These are phyloP conservation scores for Starmerella stigmatis DNA, from an alignment of 805 yeast genomes.

Conservation along the genomic window DNA sequence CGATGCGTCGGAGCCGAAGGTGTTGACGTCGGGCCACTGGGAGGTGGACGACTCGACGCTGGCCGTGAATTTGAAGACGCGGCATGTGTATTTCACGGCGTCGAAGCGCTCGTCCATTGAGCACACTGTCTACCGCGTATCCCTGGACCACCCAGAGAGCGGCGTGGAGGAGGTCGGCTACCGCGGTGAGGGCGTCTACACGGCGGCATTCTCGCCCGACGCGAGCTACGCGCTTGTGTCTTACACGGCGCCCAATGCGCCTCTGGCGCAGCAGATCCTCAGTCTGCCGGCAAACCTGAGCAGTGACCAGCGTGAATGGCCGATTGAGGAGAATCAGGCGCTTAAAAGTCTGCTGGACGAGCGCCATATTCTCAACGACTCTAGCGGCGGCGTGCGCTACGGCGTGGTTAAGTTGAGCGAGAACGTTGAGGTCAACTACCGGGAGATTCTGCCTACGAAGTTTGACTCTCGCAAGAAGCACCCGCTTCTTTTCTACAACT, in stretches of 20 bases:
- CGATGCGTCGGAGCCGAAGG: conserved; percentile 39
- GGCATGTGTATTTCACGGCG: conserved; percentile 53
- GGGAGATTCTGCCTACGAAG: conserved; percentile 66
- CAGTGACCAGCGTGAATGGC: conserved; percentile 29
- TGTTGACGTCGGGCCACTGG: conserved; percentile 74
- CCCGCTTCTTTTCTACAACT: conserved; percentile 80
- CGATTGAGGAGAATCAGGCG: conserved; percentile 27
- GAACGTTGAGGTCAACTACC: conserved; percentile 40
- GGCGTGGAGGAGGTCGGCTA: conserved; percentile 42
- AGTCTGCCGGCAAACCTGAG: conserved; percentile 35
- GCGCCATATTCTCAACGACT: conserved; percentile 35
- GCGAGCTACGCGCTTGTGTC: conserved; percentile 57
- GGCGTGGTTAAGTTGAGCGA: conserved; percentile 40
- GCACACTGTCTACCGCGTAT: conserved; percentile 68
- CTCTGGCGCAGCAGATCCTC: conserved; percentile 52
- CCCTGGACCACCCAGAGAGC: conserved; percentile 39
- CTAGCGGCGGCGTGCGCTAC: conserved; percentile 35
- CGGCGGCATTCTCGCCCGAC: conserved; percentile 70
- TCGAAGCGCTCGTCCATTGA: conserved; percentile 73
- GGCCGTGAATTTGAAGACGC: conserved; percentile 37
- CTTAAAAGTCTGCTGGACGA: conserved; percentile 25
- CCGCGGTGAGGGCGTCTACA: conserved; percentile 51
- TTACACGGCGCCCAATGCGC: conserved; percentile 79
- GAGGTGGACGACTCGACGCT: conserved; percentile 73
- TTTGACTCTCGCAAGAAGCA: conserved; percentile 54